These are phyloP conservation scores for Laguncularia racemosa DNA, from an alignment of 345 rosid species.

Conservation along the genomic window DNA sequence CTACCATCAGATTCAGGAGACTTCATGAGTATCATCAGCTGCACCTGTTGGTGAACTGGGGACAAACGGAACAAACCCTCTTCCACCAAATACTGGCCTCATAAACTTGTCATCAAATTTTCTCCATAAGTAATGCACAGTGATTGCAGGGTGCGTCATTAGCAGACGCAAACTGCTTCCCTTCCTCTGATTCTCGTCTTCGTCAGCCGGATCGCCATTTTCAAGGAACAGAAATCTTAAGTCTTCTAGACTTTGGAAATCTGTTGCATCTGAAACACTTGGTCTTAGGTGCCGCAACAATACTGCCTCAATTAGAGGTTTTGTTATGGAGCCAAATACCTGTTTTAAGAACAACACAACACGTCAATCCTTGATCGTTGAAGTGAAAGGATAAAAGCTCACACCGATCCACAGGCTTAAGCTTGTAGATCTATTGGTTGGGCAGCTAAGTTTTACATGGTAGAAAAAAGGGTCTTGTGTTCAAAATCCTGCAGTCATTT, in stretches of 20 bases:
- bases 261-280: constrained; percentile 31
- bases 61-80: constrained; percentile 51
- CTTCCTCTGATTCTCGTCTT: constrained; percentile 8
- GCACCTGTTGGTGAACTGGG: constrained; percentile 45
- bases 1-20: not conserved
- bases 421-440: not conserved
- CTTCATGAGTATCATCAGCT: constrained; percentile 20
- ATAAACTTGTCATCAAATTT: constrained; percentile 58
- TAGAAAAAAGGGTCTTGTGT: too few relatives aligned
- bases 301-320: constrained; percentile 49
- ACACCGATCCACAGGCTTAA: not conserved
- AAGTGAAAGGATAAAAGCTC: not conserved
- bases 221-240: constrained; percentile 40
- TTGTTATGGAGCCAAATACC: constrained; percentile 61
- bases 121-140: constrained; percentile 62
- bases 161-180: constrained; percentile 40
- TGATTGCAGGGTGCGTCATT: constrained; percentile 36
- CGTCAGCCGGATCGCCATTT: constrained; percentile 27
- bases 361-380: not conserved
- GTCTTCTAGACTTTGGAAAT: constrained; percentile 48
- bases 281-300: constrained; percentile 30
- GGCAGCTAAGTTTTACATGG: not conserved
- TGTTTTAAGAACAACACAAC: constrained; percentile 7
- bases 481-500: too few relatives aligned
- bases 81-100: constrained; percentile 70